Evolutionary conservation across 2,329 filamentous ascomycete genomes (phyloP), one percentile per base, ranked within the genome.

Genomic region (Pseudodiploospora longispora): DNA sequence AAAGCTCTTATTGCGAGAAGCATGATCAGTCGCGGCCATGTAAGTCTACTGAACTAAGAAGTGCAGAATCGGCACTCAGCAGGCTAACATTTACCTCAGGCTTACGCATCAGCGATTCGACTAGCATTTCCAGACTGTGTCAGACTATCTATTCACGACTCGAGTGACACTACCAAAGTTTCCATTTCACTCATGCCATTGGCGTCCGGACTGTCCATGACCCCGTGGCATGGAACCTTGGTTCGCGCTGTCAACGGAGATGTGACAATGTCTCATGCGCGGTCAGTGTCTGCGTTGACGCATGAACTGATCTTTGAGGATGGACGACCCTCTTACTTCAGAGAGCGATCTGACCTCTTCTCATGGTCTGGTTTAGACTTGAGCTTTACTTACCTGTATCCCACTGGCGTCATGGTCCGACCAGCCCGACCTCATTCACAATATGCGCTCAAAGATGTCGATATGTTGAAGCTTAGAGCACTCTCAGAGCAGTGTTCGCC

Each of bases 401-500:
- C 51, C 3, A 42, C 40, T 5, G 51, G 51, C n/a, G 30, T 53
- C 28, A 35, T 47, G n/a, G 33, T 43, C 28, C 27, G 42, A n/a
- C 31, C 47, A 29, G 34, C 31, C 34, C 12, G 43, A 8, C 6
- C 10, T 1, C 10, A 12, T 5, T 40, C 42, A 6, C 31, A 42
- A 34, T 19, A 42, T 10, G 40, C 40, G 5, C 28, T 40, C 9
- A 35, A 38, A n/a, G 35, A 32, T 7, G 50, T 75, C 10, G 64
- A 74, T 41, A 64, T 68, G 3, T 34, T 54, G 1, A 75, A 73
- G 51, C 61, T 75, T 1, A 63, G 72, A 1, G 48, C 53, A 0
- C 54, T 80, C 0, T 59, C 75, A 0, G 68, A 77, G 44, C 53
- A 60, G 29, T 72, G 73, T 52, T 78, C 76, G 0, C 76, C 75